Base-by-base conservation (phyloP, 2,329 filamentous ascomycete species). In the Fusarium phyllophilum region DNA sequence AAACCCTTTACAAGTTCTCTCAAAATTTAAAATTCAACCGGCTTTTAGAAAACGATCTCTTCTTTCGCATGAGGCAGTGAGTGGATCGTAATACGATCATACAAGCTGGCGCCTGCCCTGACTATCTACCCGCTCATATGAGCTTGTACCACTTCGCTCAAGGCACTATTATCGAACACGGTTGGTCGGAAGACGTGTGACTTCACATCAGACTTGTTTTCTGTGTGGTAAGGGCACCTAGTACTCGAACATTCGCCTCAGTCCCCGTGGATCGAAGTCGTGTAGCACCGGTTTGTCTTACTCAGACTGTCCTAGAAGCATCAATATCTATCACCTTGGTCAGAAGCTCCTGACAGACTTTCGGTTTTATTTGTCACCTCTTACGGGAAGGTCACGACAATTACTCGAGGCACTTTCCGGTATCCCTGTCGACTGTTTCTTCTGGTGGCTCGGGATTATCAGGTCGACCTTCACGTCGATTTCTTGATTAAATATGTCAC, bases 401-500 rank as follows among this genome's bases (percentile, higher is more conserved):
- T 49, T 17, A 15, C 11, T 33, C 14, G 6, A 29, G 34, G 34
- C 22, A 24, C 34, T 52, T 36, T 24, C 22, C 15, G 15, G 31
- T 18, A 44, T 26, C 44, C 55, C 39, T 60, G 39, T 38, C 55
- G 54, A 31, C 56, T 11, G 24, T 41, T 52, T 51, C 54, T 44
- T 33, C 36, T 22, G 24, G 34, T 49, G 46, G 22, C 24, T 22
- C 36, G 33, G 42, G 12, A n/a, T 36, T 10, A n/a, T 36, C 48
- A 22, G 22, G 26, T 18, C 31, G 24, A 33, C 51, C 22, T 14
- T 26, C 22, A 10, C 14, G 29, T 57, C 24, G 20, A 33, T 29
- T 45, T 31, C 31, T 48, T 38, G 17, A 48, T 36, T 36, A 44
- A 52, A 41, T 55, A 85, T 84, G 83, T 59, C 78, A 29, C 59